phyloP scores from a whole-genome alignment of 164 flowering plant genomes.

The Berberis vulgaris region DNA sequence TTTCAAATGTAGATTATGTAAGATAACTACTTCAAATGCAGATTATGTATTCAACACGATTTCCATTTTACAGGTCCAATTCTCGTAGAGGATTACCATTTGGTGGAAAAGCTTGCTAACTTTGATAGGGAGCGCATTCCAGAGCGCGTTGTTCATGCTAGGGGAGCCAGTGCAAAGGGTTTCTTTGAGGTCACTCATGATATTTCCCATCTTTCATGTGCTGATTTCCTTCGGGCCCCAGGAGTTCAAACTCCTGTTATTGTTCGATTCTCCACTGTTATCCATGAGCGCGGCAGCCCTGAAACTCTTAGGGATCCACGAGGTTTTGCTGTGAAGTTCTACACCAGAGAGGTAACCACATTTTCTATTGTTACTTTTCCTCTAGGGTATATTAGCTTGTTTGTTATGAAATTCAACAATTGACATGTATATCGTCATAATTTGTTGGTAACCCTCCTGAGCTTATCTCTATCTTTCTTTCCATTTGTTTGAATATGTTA shows the following conservation, averaged over 20 bases:
- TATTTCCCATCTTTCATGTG: conserved; percentile 78
- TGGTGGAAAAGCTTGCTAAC: conserved; percentile 90
- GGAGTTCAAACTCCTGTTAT: conserved; percentile 97
- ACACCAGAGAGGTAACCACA: conserved; percentile 81
- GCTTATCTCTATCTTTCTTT: too few relatives aligned
- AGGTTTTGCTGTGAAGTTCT: conserved; percentile 84
- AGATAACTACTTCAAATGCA: too few relatives aligned
- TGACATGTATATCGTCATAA: too few relatives aligned
- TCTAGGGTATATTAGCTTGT: not conserved
- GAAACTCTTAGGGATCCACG: conserved; percentile 94
- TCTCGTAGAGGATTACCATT: conserved; percentile 93
- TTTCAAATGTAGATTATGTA: too few relatives aligned
- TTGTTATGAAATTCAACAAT: not conserved
- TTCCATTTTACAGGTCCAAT: conserved; percentile 64
- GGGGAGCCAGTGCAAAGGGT: conserved; percentile 99
- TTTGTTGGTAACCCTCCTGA: too few relatives aligned
- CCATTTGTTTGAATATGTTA: too few relatives aligned
- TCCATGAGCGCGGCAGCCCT: conserved; percentile 98
- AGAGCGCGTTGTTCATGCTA: conserved; percentile 98
- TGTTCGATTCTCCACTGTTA: conserved; percentile 87
- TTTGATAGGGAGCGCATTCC: conserved; percentile 92
- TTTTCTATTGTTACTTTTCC: not conserved
- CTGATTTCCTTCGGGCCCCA: conserved; percentile 93
- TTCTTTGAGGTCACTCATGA: conserved; percentile 98
- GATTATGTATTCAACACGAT: not conserved